Evolutionary conservation across 805 yeast species (phyloP).

Genomic region (Hanseniaspora nectarophila): DNA sequence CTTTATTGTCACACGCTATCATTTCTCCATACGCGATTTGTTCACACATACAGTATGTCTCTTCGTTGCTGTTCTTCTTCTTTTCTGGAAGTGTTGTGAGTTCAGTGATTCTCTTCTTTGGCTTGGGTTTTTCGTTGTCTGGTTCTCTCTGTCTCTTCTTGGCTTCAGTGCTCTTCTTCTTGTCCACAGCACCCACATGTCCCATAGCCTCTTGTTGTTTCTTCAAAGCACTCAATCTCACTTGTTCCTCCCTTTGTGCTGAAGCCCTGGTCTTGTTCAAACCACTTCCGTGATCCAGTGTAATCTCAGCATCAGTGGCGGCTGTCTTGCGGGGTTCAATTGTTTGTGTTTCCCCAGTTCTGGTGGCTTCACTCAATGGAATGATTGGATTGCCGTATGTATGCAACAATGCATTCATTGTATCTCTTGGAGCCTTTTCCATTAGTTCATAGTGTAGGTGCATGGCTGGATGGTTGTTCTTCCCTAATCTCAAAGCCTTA

Average conservation of each 20-base stretch:
- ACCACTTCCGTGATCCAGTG: conserved; percentile 11
- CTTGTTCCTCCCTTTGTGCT: conserved; percentile 14
- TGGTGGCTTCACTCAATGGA: neutral
- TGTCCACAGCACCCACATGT: conserved; percentile 31
- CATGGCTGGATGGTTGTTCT: conserved; percentile 84
- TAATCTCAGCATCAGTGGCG: conserved; percentile 15
- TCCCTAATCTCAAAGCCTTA: conserved; percentile 61
- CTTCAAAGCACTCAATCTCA: conserved; percentile 13
- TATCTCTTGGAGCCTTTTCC: conserved; percentile 21
- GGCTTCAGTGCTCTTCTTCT: conserved; percentile 33
- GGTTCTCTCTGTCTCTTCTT: conserved; percentile 15
- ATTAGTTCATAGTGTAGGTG: conserved; percentile 29
- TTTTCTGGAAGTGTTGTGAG: conserved; percentile 13
- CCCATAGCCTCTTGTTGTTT: conserved; percentile 11
- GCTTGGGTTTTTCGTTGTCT: conserved; percentile 19
- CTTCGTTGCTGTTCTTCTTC: conserved; percentile 42
- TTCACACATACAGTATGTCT: conserved; percentile 88
- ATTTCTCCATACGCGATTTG: conserved; percentile 96
- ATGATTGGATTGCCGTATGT: conserved; percentile 10
- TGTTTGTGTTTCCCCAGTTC: conserved; percentile 4
- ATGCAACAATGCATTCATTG: conserved; percentile 16
- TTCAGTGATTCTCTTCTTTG: conserved; percentile 12
- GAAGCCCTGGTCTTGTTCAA: conserved; percentile 13
- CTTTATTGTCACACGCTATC: conserved; percentile 97
- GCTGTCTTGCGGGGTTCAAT: conserved; percentile 11